These are phyloP conservation scores for Arachis stenosperma DNA, from an alignment of 306 rosid species.

Conservation along the genomic window DNA sequence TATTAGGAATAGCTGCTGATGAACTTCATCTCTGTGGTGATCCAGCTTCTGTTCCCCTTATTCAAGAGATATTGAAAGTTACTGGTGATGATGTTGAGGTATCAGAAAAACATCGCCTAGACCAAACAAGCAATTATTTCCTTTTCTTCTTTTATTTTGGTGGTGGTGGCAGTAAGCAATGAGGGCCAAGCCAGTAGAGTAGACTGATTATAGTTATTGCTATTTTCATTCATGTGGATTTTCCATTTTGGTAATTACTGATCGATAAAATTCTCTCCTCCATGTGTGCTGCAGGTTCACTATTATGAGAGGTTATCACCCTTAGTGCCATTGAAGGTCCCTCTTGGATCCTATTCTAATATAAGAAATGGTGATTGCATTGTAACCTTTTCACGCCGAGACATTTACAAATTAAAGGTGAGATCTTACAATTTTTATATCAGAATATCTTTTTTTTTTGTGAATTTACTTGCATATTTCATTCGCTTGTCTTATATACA, in stretches of 20 bases:
- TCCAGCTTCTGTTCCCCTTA: slow-evolving; percentile 83
- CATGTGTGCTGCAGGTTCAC: slow-evolving; percentile 58
- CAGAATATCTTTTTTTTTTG: not conserved
- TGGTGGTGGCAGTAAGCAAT: not conserved
- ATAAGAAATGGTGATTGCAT: slow-evolving; percentile 83
- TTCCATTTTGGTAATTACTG: slow-evolving; percentile 29
- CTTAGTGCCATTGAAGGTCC: slow-evolving; percentile 69
- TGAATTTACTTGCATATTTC: slow-evolving; percentile 21
- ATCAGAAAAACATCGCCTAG: slow-evolving; percentile 30
- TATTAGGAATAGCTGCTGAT: slow-evolving; percentile 89
- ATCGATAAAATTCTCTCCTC: slow-evolving; percentile 17
- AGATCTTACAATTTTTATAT: slow-evolving; percentile 14
- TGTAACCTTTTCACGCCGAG: slow-evolving; percentile 79
- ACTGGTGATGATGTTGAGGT: slow-evolving; percentile 89
- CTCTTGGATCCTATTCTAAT: slow-evolving; percentile 78
- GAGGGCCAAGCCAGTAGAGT: not conserved
- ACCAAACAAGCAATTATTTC: not conserved
- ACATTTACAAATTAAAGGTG: slow-evolving; percentile 78
- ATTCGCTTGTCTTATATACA: slow-evolving; percentile 6
- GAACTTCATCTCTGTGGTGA: slow-evolving; percentile 98
- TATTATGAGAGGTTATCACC: slow-evolving; percentile 86
- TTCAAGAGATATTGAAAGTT: slow-evolving; percentile 77
- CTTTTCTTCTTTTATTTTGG: too few species aligned
- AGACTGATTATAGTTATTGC: not conserved
- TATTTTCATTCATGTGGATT: slow-evolving; percentile 28